A percentile compares a stretch with the other conserved stretches of the same genome.
Evolutionary conservation across 2,329 filamentous ascomycete genomes (phyloP).

Genomic region (Amauroascus niger): DNA sequence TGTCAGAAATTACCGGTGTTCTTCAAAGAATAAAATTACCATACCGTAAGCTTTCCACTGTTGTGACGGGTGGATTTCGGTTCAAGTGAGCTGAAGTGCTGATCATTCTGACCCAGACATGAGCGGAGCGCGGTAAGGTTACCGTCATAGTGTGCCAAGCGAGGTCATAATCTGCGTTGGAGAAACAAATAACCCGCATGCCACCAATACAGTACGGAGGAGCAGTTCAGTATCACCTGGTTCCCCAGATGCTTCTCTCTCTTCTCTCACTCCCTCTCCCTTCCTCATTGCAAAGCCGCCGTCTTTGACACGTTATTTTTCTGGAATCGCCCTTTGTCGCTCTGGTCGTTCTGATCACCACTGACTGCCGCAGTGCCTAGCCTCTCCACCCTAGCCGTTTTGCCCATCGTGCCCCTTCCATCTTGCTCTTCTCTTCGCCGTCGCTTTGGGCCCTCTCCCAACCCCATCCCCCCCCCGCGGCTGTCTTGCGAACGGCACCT

Average conservation of each 20-base stretch:
- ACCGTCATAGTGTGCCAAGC: conserved; percentile 8
- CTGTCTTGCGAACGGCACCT: background rate
- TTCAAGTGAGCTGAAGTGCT: background rate
- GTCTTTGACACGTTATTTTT: background rate
- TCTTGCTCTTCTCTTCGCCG: background rate
- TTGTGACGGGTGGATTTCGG: background rate
- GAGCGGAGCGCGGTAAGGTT: background rate
- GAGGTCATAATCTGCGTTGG: background rate
- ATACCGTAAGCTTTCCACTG: background rate
- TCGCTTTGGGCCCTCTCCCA: background rate
- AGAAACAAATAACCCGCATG: conserved; percentile 11
- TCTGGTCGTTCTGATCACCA: background rate
- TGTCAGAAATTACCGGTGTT: conserved; percentile 4
- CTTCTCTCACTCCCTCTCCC: background rate
- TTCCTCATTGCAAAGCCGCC: background rate
- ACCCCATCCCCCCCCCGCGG: background rate
- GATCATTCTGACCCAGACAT: background rate
- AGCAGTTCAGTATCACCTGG: conserved; percentile 7
- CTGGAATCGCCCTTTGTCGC: background rate
- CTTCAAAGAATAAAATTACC: background rate
- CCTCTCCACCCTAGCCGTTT: too few relatives aligned
- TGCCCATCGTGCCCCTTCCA: background rate
- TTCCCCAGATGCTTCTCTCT: conserved; percentile 9
- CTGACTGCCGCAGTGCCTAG: background rate
- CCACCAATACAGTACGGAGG: conserved; percentile 8